Base-by-base conservation (phyloP, 148 eudicot species). In the Chenopodium album region DNA sequence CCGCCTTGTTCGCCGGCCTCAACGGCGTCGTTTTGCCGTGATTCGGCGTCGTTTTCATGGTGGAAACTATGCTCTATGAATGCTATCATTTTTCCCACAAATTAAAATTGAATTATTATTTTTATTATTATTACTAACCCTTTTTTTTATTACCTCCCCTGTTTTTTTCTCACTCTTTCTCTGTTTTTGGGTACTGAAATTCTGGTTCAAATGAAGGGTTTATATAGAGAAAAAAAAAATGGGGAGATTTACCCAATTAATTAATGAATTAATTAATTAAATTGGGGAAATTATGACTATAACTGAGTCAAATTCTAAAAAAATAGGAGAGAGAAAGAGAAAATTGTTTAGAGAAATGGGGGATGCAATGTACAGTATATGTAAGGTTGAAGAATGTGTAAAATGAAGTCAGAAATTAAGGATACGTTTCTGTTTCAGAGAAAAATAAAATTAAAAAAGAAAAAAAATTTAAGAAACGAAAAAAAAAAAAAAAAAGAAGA, bases 1-100 rank as follows among this genome's bases (percentile, higher is more conserved):
- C 85, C 85, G 86, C 85, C 86, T 56, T 87, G 69, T 16, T 82
- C 71, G 71, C 2, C 26, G 73, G 34, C 13, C 32, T 75, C 79
- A 29, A 76, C 29, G 78, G 52, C 68, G 66, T 62, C 66, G 66
- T 56, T 56, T 17, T 56, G 62, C 19, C 62, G 16, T 1, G 62
- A 56, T 19, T 56, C 62, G 19, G 62, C 62, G 79, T 88, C 85
- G 86, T 86, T 87, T 48, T 87, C 70, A 79, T 88, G 80, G 82
- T 60, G 68, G 71, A 77, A 79, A 54, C 71, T 75, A 76, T 78
- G 85, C 63, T 84, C 86, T 59, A 84, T 76, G 68, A 41, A 80
- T 64, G 87, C 88, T 85, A 87, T 88, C 84, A 66, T 73, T 81
- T 76, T 89, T 46, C 84, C 86, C 16, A 56, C 44, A 83, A 73